These are phyloP conservation scores for Yarrowia phangngaensis DNA, from an alignment of 805 yeast species.

Conservation along the genomic window DNA sequence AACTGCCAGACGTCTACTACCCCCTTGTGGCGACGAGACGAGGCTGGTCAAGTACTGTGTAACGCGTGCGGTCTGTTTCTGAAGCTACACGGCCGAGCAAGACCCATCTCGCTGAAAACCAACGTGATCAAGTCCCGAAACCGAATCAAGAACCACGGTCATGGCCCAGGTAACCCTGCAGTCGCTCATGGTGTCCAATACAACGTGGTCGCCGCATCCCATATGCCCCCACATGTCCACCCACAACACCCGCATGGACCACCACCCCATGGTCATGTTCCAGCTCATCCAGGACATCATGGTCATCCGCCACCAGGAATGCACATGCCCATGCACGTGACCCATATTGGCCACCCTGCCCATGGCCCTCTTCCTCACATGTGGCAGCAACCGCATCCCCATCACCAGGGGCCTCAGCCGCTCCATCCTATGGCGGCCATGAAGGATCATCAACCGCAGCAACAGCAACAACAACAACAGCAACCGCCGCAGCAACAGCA, in stretches of 20 bases:
- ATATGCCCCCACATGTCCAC: conserved; percentile 16
- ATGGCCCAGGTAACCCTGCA: conserved; percentile 14
- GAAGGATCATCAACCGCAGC: conserved; percentile 25
- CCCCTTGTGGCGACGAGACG: conserved; percentile 94
- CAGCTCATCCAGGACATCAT: neutral
- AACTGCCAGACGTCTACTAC: conserved; percentile 92
- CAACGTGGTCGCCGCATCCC: conserved; percentile 8
- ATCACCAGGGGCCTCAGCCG: conserved; percentile 2
- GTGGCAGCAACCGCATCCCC: neutral
- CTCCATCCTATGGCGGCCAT: conserved; percentile 23
- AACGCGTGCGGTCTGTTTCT: conserved; percentile 91
- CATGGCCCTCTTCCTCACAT: conserved; percentile 15
- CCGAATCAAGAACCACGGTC: conserved; percentile 51
- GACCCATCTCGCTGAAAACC: conserved; percentile 87
- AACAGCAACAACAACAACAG: no score
- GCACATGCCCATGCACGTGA: conserved; percentile 26
- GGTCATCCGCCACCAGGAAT: neutral
- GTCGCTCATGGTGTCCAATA: conserved; percentile 12
- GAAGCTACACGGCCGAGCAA: conserved; percentile 85
- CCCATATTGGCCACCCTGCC: conserved; percentile 25
- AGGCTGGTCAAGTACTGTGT: conserved; percentile 82
- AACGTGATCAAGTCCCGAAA: conserved; percentile 90
- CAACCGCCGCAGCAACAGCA: no score
- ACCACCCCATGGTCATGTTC: neutral
- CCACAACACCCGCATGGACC: conserved; percentile 7